A percentile compares a stretch with the other conserved stretches of the same genome.
phyloP scores from a whole-genome alignment of 1,284 basidiomycete species.

The Malassezia arunalokei region DNA sequence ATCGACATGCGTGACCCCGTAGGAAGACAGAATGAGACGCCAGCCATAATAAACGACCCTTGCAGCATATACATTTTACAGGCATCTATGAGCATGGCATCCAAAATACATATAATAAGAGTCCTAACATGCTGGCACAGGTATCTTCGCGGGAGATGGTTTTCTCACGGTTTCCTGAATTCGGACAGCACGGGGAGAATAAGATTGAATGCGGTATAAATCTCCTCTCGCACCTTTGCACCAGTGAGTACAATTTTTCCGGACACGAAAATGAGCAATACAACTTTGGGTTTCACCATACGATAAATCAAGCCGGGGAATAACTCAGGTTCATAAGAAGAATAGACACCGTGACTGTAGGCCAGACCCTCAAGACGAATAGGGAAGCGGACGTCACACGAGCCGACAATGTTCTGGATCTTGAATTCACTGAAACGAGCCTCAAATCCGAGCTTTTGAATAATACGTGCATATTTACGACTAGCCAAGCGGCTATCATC shows the following conservation, averaged over 20 bases:
- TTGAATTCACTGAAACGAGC: conserved; percentile 99
- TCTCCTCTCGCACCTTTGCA: conserved; percentile 98
- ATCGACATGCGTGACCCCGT: background rate
- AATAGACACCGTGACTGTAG: conserved; percentile 96
- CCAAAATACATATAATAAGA: background rate
- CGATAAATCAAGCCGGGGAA: conserved; percentile 99
- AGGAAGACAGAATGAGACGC: background rate
- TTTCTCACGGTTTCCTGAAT: conserved; percentile 43
- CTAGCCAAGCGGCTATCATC: conserved; percentile 93
- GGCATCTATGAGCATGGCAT: background rate
- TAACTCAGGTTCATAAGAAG: conserved; percentile 93
- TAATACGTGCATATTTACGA: conserved; percentile 96
- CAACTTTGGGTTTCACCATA: conserved; percentile 99
- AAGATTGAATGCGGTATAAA: conserved; percentile 97
- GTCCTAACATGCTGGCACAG: background rate
- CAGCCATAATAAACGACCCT: background rate
- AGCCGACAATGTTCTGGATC: conserved; percentile 97
- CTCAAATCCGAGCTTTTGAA: conserved; percentile 98
- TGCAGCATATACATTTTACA: background rate
- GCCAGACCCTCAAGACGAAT: conserved; percentile 95
- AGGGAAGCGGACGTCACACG: conserved; percentile 96
- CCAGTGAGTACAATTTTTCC: conserved; percentile 98
- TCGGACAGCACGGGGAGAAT: conserved; percentile 60
- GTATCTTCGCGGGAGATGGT: background rate
- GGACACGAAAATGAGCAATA: conserved; percentile 93